phyloP scores from a whole-genome alignment of 1,284 basidiomycete species.

The Cutaneotrichosporon cyanovorans region DNA sequence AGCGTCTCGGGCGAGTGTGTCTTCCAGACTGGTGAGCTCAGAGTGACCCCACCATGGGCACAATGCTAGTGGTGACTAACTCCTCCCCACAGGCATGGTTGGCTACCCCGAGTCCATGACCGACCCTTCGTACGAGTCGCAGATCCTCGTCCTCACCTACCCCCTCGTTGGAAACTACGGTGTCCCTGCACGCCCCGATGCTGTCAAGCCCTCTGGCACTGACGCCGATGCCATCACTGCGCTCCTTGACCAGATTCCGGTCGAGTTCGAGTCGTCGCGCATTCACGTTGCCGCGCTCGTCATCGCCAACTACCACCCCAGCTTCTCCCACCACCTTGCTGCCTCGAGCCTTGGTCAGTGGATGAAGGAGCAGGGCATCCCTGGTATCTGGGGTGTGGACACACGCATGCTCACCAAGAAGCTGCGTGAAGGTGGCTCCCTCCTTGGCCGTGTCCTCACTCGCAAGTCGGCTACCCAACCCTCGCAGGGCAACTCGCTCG shows the following conservation, averaged over 20 bases:
- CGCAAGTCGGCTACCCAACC: constrained; percentile 38
- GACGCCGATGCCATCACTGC: constrained; percentile 39
- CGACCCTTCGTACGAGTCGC: constrained; percentile 96
- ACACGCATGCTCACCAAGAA: constrained; percentile 95
- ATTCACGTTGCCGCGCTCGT: constrained; percentile 91
- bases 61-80: background rate
- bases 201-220: constrained; percentile 36
- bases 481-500: constrained; percentile 31
- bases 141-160: constrained; percentile 96
- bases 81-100: constrained; percentile 89
- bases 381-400: constrained; percentile 94
- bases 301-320: constrained; percentile 87
- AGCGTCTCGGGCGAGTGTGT: constrained; percentile 96
- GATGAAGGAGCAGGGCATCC: constrained; percentile 91
- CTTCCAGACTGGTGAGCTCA: constrained; percentile 87
- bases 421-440: constrained; percentile 87
- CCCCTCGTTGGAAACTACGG: constrained; percentile 97
- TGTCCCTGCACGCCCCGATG: constrained; percentile 68
- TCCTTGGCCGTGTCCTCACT: constrained; percentile 76
- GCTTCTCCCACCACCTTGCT: constrained; percentile 93
- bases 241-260: constrained; percentile 58
- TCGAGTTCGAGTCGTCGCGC: constrained; percentile 85
- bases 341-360: constrained; percentile 79
- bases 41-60: too few species aligned
- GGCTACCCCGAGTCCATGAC: constrained; percentile 98